Evolutionary conservation across 75 land plant genomes (phyloP).

Genomic region (Adiantum capillusveneris): DNA sequence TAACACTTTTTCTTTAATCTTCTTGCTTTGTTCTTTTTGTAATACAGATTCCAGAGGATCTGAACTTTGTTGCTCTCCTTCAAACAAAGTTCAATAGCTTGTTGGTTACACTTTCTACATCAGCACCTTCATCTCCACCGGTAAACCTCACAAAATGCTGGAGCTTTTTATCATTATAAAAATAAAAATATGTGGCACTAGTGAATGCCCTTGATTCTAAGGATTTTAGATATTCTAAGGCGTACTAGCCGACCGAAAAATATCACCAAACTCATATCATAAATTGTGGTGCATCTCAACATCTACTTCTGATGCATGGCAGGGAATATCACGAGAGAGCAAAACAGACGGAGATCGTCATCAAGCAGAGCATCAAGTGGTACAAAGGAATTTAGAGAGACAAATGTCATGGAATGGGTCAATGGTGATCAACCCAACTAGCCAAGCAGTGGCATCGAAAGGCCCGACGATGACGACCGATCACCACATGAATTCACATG

Average conservation of each 20-base stretch:
- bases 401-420: constrained; percentile 8
- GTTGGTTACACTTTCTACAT: constrained; percentile 16
- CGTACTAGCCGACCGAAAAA: no score
- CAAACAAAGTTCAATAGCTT: constrained; percentile 26
- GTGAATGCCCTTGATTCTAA: no score
- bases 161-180: no score
- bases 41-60: constrained; percentile 20
- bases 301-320: neutral
- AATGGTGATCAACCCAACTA: no score
- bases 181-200: no score
- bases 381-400: constrained; percentile 14
- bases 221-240: no score
- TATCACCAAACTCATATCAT: no score
- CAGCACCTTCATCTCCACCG: constrained; percentile 14
- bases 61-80: constrained; percentile 22
- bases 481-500: constrained; percentile 1
- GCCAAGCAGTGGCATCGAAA: neutral
- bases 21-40: neutral
- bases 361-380: constrained; percentile 5
- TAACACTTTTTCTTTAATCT: no score
- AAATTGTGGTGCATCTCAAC: neutral
- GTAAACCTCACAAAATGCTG: neutral
- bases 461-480: neutral
- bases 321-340: neutral
- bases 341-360: neutral